Percentiles rank a stretch among this genome's conserved stretches.
These are phyloP conservation scores for Cutaneotrichosporon spelunceum DNA, from an alignment of 1,284 basidiomycete species.

Conservation along the genomic window DNA sequence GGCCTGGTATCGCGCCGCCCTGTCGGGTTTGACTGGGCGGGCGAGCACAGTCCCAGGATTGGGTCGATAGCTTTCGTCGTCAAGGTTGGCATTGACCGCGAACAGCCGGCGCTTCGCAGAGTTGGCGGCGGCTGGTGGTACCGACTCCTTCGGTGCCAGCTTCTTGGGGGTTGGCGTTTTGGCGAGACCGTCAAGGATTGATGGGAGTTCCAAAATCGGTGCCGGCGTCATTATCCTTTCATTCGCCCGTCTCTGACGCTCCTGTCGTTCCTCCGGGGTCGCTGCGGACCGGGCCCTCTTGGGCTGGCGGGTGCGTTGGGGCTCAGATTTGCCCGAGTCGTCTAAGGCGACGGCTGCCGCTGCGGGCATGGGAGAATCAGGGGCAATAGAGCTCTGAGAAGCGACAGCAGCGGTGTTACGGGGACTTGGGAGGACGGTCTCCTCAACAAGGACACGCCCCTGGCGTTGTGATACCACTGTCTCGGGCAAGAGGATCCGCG, in stretches of 20 bases:
- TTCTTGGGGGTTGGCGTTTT: conserved; percentile 8
- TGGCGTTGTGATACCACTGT: background rate
- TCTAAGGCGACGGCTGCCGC: background rate
- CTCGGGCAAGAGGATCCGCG: background rate
- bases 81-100: background rate
- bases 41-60: conserved; percentile 2
- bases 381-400: background rate
- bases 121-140: background rate
- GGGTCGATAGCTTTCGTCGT: conserved; percentile 20
- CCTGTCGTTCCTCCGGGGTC: background rate
- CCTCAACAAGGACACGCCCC: background rate
- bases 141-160: background rate
- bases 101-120: background rate
- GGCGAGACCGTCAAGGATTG: conserved; percentile 5
- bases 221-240: background rate
- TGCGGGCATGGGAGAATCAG: background rate
- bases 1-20: background rate
- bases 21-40: background rate
- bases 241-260: background rate
- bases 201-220: background rate
- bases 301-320: background rate
- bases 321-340: background rate
- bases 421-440: background rate
- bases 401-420: background rate
- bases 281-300: background rate